Base-by-base conservation (phyloP, 805 yeast species). In the Starmerella tilneyi region DNA sequence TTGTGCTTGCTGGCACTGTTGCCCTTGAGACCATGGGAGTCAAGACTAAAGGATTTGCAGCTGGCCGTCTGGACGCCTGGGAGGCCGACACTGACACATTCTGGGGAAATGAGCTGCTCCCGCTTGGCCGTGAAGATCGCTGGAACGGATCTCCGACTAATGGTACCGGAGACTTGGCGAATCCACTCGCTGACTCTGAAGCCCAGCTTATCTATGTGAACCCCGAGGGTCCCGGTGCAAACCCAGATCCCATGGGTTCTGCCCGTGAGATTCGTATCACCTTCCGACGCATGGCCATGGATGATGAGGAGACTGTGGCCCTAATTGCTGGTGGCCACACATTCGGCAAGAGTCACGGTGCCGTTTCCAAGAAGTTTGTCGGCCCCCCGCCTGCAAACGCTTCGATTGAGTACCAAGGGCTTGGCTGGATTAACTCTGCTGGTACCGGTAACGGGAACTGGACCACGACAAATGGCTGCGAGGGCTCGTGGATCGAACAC, bases 321-420 rank as follows among this genome's bases (percentile, higher is more conserved):
- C 37, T 50, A 2, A 50, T 50, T 45, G 54, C 54, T 17, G 54
- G 54, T 32, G 54, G 54, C 37, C 54, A 50, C 50, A 17, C 52
- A 5, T 50, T 50, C 44, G 54, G 54, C 16, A 48, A 45, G 46
- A 37, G 45, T 13, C 54, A 50, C 35, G 54, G 54, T 19, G 52
- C 51, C 19, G 52, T 48, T n/a, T 33, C 49, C 13, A 19, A 42
- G 38, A 17, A 26, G n/a, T 48, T 28, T 31, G 42, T 48, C 9
- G 54, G 52, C 8, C 48, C 52, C 3, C 48, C 54, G 20, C 54
- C 54, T 12, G 54, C 33, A 22, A 44, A 50, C 24, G 49, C 54
- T 9, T 44, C 49, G 11, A 48, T 50, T 4, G 54, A 50, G 44
- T 42, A 50, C 44, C 49, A 45, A 43, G 54, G 54, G 19, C 50